These are phyloP conservation scores for Hypomyces rosellus DNA, from an alignment of 2,329 filamentous ascomycete species.

Conservation along the genomic window DNA sequence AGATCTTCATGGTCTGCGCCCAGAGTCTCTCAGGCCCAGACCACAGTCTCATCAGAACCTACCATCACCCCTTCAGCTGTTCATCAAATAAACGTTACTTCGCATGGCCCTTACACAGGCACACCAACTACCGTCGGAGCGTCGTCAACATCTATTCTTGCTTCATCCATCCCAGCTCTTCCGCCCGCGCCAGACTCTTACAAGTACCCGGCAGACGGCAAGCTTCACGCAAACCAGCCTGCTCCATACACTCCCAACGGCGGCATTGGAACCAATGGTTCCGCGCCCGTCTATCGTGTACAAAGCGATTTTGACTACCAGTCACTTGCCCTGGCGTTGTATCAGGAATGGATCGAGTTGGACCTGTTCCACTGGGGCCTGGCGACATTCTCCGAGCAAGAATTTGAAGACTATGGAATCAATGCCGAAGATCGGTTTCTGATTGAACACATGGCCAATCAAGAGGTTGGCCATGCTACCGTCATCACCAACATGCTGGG, in stretches of 20 bases:
- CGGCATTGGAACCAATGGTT: conserved; percentile 72
- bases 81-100: conserved; percentile 50
- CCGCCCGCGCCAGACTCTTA: conserved; percentile 57
- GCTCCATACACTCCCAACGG: conserved; percentile 67
- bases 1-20: too few relatives aligned
- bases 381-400: conserved; percentile 58
- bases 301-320: conserved; percentile 80
- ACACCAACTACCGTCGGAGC: conserved; percentile 61
- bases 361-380: conserved; percentile 77
- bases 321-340: conserved; percentile 66
- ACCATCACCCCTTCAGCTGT: conserved; percentile 21
- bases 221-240: conserved; percentile 60
- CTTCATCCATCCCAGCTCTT: conserved; percentile 49
- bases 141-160: conserved; percentile 50
- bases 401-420: conserved; percentile 64
- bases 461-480: conserved; percentile 73
- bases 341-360: conserved; percentile 80
- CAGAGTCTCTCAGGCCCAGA: conserved; percentile 18
- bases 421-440: conserved; percentile 62
- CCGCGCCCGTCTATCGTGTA: conserved; percentile 66
- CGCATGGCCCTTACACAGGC: conserved; percentile 63
- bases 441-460: conserved; percentile 69
- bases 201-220: conserved; percentile 65
- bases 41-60: conserved; percentile 27
- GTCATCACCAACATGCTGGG: conserved; percentile 74